These are phyloP conservation scores for Huntiella abstrusa DNA, from an alignment of 2,329 filamentous ascomycete genomes.

Conservation along the genomic window DNA sequence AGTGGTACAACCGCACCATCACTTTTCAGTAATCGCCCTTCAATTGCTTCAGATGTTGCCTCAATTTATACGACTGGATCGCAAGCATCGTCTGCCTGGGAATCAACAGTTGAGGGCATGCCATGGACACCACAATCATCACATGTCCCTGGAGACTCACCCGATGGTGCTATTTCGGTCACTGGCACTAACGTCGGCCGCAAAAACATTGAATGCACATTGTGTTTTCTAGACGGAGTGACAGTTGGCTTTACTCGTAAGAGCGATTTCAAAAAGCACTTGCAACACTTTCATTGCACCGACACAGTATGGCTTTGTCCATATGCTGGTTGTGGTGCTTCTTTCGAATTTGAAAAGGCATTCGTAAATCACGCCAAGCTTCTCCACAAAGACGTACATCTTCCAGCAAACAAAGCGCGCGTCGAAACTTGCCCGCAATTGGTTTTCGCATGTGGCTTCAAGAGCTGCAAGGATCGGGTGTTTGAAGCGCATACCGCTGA, in stretches of 20 bases:
- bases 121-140: conserved; percentile 10
- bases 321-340: conserved; percentile 23
- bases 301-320: conserved; percentile 26
- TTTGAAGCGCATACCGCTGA: conserved; percentile 22
- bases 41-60: conserved; percentile 20
- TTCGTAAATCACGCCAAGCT: conserved; percentile 27
- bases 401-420: conserved; percentile 23
- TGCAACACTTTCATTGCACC: conserved; percentile 28
- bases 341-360: conserved; percentile 26
- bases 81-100: conserved; percentile 10
- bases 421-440: conserved; percentile 25
- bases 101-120: conserved; percentile 7
- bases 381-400: conserved; percentile 23
- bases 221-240: conserved; percentile 27
- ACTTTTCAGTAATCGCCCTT: conserved; percentile 24
- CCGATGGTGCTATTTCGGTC: conserved; percentile 8
- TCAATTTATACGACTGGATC: conserved; percentile 9
- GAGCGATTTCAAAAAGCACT: conserved; percentile 29
- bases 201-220: conserved; percentile 21
- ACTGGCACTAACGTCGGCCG: conserved; percentile 13
- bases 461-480: conserved; percentile 23
- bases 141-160: conserved; percentile 6
- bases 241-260: conserved; percentile 27
- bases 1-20: conserved; percentile 21
- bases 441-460: conserved; percentile 26